Conservation (phyloP, 23 red algal species). For the Gracilaria vermiculophylla region DNA sequence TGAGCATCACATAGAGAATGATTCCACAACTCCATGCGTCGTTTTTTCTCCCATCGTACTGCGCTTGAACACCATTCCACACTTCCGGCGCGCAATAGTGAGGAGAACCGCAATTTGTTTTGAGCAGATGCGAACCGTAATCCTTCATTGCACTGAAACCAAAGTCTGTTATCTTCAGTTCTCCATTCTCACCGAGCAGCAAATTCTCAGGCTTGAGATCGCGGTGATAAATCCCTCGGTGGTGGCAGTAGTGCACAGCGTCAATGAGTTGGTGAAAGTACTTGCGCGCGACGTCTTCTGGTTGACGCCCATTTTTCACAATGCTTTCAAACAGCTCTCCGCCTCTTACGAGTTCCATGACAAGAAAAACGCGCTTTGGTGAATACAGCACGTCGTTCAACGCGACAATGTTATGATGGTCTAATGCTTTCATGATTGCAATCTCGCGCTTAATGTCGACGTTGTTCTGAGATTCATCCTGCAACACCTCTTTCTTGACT, state of each 20-base stretch:
- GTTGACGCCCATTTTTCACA: conserved; percentile 63
- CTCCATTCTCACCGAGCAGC: conserved; percentile 68
- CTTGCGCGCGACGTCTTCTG: conserved; percentile 56
- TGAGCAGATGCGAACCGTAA: conserved; percentile 68
- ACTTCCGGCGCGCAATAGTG: conserved; percentile 86
- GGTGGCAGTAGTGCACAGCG: conserved; percentile 89
- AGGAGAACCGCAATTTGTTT: conserved; percentile 79
- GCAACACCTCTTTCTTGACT: conserved; percentile 77
- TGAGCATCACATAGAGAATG: conserved; percentile 94
- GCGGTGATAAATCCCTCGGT: conserved; percentile 76
- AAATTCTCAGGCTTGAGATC: conserved; percentile 79
- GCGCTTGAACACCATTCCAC: conserved; percentile 57
- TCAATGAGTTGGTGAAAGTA: conserved; percentile 86
- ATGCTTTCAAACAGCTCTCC: conserved; percentile 84
- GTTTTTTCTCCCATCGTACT: conserved; percentile 79
- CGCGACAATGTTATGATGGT: conserved; percentile 83
- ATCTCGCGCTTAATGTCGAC: conserved; percentile 85
- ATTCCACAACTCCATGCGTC: conserved; percentile 96
- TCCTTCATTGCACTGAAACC: conserved; percentile 90
- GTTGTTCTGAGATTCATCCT: conserved; percentile 56
- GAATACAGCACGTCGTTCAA: conserved; percentile 81
- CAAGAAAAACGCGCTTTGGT: conserved; percentile 78
- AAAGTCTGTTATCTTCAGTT: conserved; percentile 93
- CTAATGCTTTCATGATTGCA: conserved; percentile 80
- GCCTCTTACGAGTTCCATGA: conserved; percentile 85